Percentiles rank a stretch among this genome's conserved stretches.
Evolutionary conservation across 2,329 filamentous ascomycete genomes (phyloP).

Genomic region (Pseudogymnoascus sp.): DNA sequence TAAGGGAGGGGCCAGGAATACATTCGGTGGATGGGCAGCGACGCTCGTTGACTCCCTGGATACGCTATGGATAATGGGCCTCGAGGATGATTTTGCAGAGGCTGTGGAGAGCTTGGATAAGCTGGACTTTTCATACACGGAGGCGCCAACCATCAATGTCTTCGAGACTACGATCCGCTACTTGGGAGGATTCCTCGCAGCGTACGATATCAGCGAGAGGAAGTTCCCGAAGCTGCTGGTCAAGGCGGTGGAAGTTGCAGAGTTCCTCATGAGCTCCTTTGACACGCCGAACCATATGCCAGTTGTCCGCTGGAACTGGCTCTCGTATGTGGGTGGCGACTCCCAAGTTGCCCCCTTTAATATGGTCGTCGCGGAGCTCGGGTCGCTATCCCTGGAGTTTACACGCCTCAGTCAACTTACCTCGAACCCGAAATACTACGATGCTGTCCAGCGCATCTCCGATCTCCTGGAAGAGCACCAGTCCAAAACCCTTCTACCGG

Average conservation of each 20-base stretch:
- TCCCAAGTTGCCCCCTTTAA: conserved; percentile 52
- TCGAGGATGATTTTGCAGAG: conserved; percentile 72
- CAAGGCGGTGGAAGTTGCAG: conserved; percentile 65
- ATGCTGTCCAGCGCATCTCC: conserved; percentile 64
- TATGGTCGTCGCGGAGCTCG: conserved; percentile 49
- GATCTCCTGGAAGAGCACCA: conserved; percentile 49
- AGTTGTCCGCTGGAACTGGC: conserved; percentile 71
- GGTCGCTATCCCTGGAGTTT: conserved; percentile 79
- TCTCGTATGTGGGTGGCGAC: conserved; percentile 54
- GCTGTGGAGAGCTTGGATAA: conserved; percentile 60
- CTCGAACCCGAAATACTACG: conserved; percentile 74
- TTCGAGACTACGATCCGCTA: conserved; percentile 93
- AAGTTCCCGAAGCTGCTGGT: conserved; percentile 58
- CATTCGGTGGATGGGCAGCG: conserved; percentile 87
- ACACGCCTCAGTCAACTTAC: conserved; percentile 86
- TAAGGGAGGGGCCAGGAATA: conserved; percentile 59
- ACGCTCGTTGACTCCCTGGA: conserved; percentile 78
- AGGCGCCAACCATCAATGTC: conserved; percentile 65
- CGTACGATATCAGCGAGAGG: conserved; percentile 76
- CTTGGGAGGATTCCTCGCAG: conserved; percentile 74
- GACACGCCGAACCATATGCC: conserved; percentile 94
- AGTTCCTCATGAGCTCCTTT: conserved; percentile 65
- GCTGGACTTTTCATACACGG: conserved; percentile 76
- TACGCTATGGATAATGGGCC: conserved; percentile 78
- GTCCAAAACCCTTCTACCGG: conserved; percentile 47